Evolutionary conservation across 805 yeast genomes (phyloP).

Genomic region (Metschnikowia similis): DNA sequence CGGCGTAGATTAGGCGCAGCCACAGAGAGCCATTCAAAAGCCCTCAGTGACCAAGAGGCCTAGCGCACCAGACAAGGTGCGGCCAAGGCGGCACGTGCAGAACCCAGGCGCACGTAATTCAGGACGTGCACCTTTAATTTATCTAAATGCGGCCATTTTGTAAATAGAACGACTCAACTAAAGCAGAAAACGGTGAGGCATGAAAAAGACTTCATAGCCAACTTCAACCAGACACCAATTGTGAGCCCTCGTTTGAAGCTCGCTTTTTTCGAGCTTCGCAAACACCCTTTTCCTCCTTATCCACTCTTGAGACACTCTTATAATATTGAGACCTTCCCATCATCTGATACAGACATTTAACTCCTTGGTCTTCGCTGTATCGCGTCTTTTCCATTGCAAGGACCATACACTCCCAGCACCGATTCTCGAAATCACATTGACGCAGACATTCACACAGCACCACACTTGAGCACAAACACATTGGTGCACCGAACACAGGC

Average conservation of each 20-base stretch:
- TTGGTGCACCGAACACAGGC: neutral
- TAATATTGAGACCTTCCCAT: neutral
- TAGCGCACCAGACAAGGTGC: too few species aligned
- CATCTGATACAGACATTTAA: neutral
- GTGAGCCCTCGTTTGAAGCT: neutral
- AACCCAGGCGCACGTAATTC: conserved; percentile 1
- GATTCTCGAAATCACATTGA: neutral
- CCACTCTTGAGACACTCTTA: neutral
- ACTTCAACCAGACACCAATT: neutral
- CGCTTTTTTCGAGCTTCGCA: neutral
- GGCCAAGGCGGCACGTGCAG: too few species aligned
- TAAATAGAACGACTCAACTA: conserved; percentile 2
- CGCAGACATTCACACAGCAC: neutral
- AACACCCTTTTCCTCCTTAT: neutral
- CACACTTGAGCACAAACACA: neutral
- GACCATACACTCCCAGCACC: neutral
- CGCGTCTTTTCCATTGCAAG: neutral
- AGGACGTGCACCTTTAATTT: neutral
- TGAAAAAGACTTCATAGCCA: neutral
- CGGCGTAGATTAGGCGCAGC: neutral
- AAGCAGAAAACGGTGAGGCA: conserved; percentile 2
- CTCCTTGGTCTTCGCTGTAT: neutral
- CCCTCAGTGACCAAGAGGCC: too few species aligned
- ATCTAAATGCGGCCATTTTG: conserved; percentile 1
- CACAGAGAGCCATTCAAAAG: too few species aligned